A percentile compares a stretch with the other conserved stretches of the same genome.
These are phyloP conservation scores for Pestalotiopsis sp. DNA, from an alignment of 2,329 filamentous ascomycete species.

Conservation along the genomic window DNA sequence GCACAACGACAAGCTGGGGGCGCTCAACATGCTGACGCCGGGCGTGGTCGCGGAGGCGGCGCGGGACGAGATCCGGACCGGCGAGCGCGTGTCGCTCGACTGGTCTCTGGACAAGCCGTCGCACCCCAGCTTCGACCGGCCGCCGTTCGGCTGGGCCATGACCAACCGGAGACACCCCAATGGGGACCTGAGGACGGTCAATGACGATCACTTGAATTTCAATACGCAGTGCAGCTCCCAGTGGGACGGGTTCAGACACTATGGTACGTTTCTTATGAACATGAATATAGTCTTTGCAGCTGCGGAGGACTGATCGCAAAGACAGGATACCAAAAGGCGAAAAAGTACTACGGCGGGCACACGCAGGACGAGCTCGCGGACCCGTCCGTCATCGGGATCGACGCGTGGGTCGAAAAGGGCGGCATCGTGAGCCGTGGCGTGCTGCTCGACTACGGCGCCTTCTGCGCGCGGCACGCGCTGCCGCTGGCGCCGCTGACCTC, in stretches of 20 bases:
- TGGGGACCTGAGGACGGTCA: constrained; percentile 18
- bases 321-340: constrained; percentile 41
- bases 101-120: constrained; percentile 39
- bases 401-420: constrained; percentile 40
- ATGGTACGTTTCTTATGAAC: constrained; percentile 18
- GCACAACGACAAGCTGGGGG: constrained; percentile 46
- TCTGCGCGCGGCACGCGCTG: constrained; percentile 14
- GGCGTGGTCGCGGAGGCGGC: constrained; percentile 43
- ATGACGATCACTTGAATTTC: constrained; percentile 38
- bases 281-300: too few relatives aligned
- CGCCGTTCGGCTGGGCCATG: constrained; percentile 16
- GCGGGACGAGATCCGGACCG: constrained; percentile 43
- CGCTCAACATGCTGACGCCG: constrained; percentile 52
- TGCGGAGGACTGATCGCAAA: constrained; percentile 10
- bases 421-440: constrained; percentile 49
- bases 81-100: constrained; percentile 38
- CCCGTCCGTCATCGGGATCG: constrained; percentile 42
- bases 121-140: constrained; percentile 16
- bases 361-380: constrained; percentile 39
- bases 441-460: constrained; percentile 43
- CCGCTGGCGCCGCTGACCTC: constrained; percentile 17
- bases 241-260: constrained; percentile 42
- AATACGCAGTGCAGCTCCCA: constrained; percentile 40
- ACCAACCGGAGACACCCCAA: constrained; percentile 11
- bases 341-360: constrained; percentile 43